Base-by-base conservation (phyloP, 1,139 yeast genomes). In the Pichia sp. region DNA sequence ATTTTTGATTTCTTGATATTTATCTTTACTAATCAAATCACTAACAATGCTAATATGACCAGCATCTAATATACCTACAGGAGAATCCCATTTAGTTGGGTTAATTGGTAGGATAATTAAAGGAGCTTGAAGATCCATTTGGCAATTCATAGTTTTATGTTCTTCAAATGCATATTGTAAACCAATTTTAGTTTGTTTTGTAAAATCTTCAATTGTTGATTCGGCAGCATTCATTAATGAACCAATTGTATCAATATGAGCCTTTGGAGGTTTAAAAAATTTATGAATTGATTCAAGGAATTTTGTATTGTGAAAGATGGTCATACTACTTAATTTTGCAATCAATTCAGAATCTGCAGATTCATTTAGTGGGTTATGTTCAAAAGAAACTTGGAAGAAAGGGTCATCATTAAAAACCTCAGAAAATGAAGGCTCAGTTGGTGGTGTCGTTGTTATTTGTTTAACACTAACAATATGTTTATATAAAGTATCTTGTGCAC, bases 201-300 rank as follows among this genome's bases (percentile, higher is more conserved):
- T 80, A 49, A 93, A 68, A 2, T 95, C 96, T 58, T 88, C 96
- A 45, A 93, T 84, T 0, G 96, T 88, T 0, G 91, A 88, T 50
- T 89, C 96, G 0, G 99, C 98, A 0, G 96, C 97, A 60, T 80
- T 84, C 78, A 93, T 78, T 23, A 93, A 78, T 6, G 94, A 94
- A 24, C 91, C 94, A 30, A 93, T 78, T 0, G 97, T 88, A 55
- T 88, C 95, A 45, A 82, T 68, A 54, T 89, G 95, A 28, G 79
- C 78, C 46, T 78, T 78, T 13, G 96, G 96, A 1, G 97, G 96
- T 35, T 74, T 78, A 67, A 93, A 91, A 56, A 93, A 91, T 42
- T 62, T 64, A 13, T 74, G 69, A 36, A 91, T 69, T 43, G 80
- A 85, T 53, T 88, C 93, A 33, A 91, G 70, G 54, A 93, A 86